Conservation (phyloP, 352 stramenopile species). For the Hyaloperonospora arabidopsidis region DNA sequence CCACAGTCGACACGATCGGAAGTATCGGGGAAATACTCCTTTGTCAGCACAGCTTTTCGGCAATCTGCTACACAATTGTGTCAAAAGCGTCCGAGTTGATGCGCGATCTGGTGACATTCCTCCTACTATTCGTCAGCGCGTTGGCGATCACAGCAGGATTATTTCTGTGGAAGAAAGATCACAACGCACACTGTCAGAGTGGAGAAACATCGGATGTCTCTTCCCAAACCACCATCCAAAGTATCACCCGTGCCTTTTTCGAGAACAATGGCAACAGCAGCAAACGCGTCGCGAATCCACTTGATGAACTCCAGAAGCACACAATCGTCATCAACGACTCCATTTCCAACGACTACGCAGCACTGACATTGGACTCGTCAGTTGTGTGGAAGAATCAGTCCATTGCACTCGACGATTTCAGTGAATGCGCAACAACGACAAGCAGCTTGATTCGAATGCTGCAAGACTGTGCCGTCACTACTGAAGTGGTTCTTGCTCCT, state of each 20-base stretch:
- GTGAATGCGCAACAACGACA: slow-evolving; percentile 17
- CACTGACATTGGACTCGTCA: slow-evolving; percentile 15
- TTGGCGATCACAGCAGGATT: slow-evolving; percentile 29
- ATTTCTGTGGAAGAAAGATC: slow-evolving; percentile 38
- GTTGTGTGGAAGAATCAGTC: slow-evolving; percentile 31
- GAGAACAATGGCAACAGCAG: slow-evolving; percentile 28
- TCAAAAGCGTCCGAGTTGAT: slow-evolving; percentile 29
- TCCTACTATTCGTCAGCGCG: slow-evolving; percentile 30
- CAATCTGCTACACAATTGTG: slow-evolving; percentile 35
- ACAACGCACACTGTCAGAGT: slow-evolving; percentile 16
- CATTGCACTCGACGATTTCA: slow-evolving; percentile 12
- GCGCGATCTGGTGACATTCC: slow-evolving; percentile 31
- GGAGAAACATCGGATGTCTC: not conserved
- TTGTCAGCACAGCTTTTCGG: slow-evolving; percentile 36
- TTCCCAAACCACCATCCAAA: slow-evolving; percentile 16
- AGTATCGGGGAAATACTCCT: slow-evolving; percentile 42
- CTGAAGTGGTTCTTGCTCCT: slow-evolving; percentile 1
- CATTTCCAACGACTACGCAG: slow-evolving; percentile 25
- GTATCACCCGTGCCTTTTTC: slow-evolving; percentile 20
- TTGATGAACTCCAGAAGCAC: slow-evolving; percentile 27
- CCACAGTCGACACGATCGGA: slow-evolving; percentile 35
- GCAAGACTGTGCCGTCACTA: slow-evolving; percentile 21
- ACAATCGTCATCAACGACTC: slow-evolving; percentile 28
- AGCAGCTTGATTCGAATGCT: slow-evolving; percentile 28
- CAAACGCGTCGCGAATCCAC: slow-evolving; percentile 17